Conservation (phyloP, 306 rosid species). For the Ziziphus jujuba region DNA sequence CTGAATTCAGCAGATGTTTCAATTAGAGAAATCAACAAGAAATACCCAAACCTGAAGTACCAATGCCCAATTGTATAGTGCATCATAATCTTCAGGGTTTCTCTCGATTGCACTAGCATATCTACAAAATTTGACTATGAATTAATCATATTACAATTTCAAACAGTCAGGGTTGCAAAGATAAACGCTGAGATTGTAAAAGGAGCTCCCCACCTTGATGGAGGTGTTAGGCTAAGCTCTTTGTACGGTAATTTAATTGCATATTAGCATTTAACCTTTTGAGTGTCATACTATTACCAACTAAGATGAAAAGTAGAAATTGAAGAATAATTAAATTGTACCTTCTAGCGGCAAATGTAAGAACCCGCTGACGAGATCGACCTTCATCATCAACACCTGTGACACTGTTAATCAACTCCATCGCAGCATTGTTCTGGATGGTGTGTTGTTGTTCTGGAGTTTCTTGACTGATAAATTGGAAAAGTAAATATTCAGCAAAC, state of each 20-base stretch:
- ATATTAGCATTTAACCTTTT: background rate
- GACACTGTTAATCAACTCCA: slow-evolving; percentile 89
- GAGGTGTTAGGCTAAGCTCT: background rate
- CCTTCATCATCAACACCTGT: slow-evolving; percentile 90
- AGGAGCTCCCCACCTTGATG: background rate
- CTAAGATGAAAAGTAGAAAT: slow-evolving; percentile 15
- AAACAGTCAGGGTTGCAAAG: slow-evolving; percentile 3
- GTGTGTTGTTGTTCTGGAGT: slow-evolving; percentile 51
- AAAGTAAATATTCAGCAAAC: background rate
- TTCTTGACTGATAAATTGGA: slow-evolving; percentile 51
- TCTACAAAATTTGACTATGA: slow-evolving; percentile 46
- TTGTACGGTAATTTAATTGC: background rate
- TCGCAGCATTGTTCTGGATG: slow-evolving; percentile 76
- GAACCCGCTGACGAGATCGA: slow-evolving; percentile 96
- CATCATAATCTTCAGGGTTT: slow-evolving; percentile 93
- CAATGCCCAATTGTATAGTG: slow-evolving; percentile 96
- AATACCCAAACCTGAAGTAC: slow-evolving; percentile 81
- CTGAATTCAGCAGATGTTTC: slow-evolving; percentile 7
- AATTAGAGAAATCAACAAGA: slow-evolving; percentile 18
- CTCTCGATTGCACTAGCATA: slow-evolving; percentile 95
- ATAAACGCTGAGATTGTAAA: background rate
- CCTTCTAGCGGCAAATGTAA: slow-evolving; percentile 98
- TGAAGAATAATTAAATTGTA: slow-evolving; percentile 21
- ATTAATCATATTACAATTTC: background rate
- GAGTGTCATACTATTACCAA: background rate